Conservation (phyloP, 148 eudicot genomes). For the Spergularia marina region DNA sequence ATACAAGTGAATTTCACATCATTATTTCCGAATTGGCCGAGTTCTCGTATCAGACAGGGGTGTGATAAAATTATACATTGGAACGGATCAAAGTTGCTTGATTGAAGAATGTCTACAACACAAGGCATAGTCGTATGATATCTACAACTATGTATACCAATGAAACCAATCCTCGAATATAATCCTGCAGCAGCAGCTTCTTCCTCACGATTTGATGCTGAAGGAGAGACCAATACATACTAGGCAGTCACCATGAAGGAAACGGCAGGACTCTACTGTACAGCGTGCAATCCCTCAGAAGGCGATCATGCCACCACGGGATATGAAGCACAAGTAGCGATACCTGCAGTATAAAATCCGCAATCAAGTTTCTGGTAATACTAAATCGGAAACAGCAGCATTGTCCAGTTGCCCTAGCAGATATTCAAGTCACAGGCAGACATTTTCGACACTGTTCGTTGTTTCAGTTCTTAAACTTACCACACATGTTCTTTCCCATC, state of each 20-base stretch:
- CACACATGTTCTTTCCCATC: slow-evolving; percentile 99
- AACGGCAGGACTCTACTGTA: background rate
- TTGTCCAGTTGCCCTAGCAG: background rate
- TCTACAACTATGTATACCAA: slow-evolving; percentile 7
- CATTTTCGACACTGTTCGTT: background rate
- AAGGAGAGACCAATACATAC: background rate
- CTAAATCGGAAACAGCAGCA: no score
- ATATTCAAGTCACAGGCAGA: no score
- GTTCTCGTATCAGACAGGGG: background rate
- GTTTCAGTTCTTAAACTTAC: slow-evolving; percentile 39
- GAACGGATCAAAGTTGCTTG: background rate
- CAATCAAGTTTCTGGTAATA: background rate
- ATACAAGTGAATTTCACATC: no score
- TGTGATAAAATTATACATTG: background rate
- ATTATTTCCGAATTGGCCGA: background rate
- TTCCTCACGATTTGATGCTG: background rate
- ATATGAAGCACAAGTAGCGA: slow-evolving; percentile 96
- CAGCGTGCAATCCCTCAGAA: background rate
- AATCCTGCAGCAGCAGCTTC: background rate
- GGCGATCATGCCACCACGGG: slow-evolving; percentile 56
- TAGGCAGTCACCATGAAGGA: background rate
- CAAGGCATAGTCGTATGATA: background rate
- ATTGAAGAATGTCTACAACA: background rate
- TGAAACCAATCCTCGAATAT: background rate
- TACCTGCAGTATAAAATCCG: slow-evolving; percentile 46